Percentiles rank a stretch among this genome's conserved stretches.
Evolutionary conservation across 441 rosid genomes (phyloP).

Genomic region (Aquilaria agallochum): DNA sequence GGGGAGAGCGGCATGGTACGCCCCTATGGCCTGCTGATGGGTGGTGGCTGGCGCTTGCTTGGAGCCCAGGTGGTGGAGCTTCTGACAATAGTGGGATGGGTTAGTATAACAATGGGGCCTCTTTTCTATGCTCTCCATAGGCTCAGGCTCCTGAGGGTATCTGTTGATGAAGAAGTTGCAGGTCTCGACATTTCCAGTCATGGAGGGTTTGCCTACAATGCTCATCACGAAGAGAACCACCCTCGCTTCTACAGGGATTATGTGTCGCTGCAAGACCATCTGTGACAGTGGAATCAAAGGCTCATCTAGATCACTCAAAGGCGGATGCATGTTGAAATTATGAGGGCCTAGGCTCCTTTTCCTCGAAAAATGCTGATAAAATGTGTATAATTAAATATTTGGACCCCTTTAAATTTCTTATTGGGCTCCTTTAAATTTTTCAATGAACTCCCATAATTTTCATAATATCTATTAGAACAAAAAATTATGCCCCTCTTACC

Average conservation of each 20-base stretch:
- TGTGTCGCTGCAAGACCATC: slow-evolving; percentile 24
- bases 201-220: slow-evolving; percentile 50
- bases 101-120: slow-evolving; percentile 67
- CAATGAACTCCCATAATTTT: too few relatives aligned
- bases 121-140: slow-evolving; percentile 54
- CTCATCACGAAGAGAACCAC: slow-evolving; percentile 31
- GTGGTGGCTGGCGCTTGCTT: slow-evolving; percentile 72
- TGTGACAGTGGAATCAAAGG: background rate
- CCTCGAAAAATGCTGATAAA: too few relatives aligned
- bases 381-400: too few relatives aligned
- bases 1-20: slow-evolving; percentile 28
- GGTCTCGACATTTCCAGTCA: slow-evolving; percentile 62
- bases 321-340: too few relatives aligned
- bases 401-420: too few relatives aligned
- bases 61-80: slow-evolving; percentile 56
- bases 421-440: too few relatives aligned
- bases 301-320: too few relatives aligned
- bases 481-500: too few relatives aligned
- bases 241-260: slow-evolving; percentile 34
- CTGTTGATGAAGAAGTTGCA: slow-evolving; percentile 45
- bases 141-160: slow-evolving; percentile 45
- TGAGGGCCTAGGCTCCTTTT: too few relatives aligned
- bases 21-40: slow-evolving; percentile 66
- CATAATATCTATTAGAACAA: too few relatives aligned
- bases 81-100: slow-evolving; percentile 53